These are phyloP conservation scores for Spizellomyces punctatus DNA, from an alignment of 192 early-diverging fungal species.

Conservation along the genomic window DNA sequence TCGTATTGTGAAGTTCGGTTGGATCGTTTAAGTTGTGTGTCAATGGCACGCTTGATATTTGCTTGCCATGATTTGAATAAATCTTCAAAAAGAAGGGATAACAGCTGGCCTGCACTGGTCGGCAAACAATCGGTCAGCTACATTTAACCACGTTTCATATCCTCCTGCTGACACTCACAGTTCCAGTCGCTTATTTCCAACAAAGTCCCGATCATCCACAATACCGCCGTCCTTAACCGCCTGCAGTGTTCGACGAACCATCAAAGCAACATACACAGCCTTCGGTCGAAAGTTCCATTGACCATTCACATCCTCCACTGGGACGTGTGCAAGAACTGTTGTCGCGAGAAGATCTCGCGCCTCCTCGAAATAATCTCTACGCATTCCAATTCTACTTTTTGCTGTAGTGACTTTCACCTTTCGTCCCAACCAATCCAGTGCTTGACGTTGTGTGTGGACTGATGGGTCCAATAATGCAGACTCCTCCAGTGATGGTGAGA, in stretches of 20 bases:
- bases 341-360: constrained; percentile 84
- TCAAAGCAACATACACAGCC: constrained; percentile 89
- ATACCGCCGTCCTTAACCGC: constrained; percentile 78
- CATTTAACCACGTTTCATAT: too few species aligned
- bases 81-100: constrained; percentile 96
- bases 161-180: constrained; percentile 58
- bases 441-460: constrained; percentile 89
- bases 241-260: constrained; percentile 89
- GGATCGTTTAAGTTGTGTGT: constrained; percentile 86
- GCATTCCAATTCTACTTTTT: constrained; percentile 32
- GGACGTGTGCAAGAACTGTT: constrained; percentile 87
- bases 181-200: constrained; percentile 98
- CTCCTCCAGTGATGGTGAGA: constrained; percentile 89
- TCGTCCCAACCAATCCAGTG: constrained; percentile 83
- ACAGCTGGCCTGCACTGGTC: constrained; percentile 83
- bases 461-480: constrained; percentile 51
- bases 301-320: constrained; percentile 65
- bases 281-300: constrained; percentile 89
- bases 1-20: constrained; percentile 89
- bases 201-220: constrained; percentile 96
- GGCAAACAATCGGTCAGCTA: not conserved
- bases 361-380: constrained; percentile 68
- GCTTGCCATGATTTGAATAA: constrained; percentile 92
- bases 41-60: constrained; percentile 86
- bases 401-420: constrained; percentile 64